Evolutionary conservation across 352 stramenopile species (phyloP).

Genomic region (Plasmopara halstedii): DNA sequence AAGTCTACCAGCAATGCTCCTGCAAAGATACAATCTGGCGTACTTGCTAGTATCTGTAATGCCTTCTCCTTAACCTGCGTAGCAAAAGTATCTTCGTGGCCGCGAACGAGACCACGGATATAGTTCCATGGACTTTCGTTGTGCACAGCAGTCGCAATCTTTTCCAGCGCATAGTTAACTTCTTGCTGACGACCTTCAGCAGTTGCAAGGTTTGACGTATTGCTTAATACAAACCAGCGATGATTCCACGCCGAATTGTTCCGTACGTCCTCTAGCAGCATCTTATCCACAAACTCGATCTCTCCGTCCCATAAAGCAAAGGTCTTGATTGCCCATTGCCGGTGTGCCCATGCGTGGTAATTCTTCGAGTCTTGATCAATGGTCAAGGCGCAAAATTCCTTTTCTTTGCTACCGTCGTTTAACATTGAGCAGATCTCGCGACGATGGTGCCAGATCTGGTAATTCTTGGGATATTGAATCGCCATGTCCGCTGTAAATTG

Average conservation of each 20-base stretch:
- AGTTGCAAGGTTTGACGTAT: slow-evolving; percentile 32
- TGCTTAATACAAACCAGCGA: slow-evolving; percentile 77
- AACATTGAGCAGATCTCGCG: slow-evolving; percentile 87
- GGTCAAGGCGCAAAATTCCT: slow-evolving; percentile 89
- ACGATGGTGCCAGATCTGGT: slow-evolving; percentile 99
- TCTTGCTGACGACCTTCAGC: slow-evolving; percentile 44
- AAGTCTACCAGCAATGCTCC: slow-evolving; percentile 69
- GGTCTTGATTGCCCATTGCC: slow-evolving; percentile 90
- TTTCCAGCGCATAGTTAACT: slow-evolving; percentile 63
- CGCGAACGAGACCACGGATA: slow-evolving; percentile 58
- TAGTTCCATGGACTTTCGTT: slow-evolving; percentile 93
- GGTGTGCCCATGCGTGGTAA: slow-evolving; percentile 98
- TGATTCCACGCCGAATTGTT: slow-evolving; percentile 96
- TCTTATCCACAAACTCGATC: slow-evolving; percentile 83
- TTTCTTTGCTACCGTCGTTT: slow-evolving; percentile 79
- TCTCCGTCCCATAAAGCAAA: slow-evolving; percentile 90
- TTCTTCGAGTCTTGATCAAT: slow-evolving; percentile 96
- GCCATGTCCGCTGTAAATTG: slow-evolving; percentile 81
- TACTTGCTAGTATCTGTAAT: slow-evolving; percentile 24
- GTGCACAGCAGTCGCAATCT: slow-evolving; percentile 62
- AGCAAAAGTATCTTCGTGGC: slow-evolving; percentile 39
- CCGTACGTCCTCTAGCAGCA: slow-evolving; percentile 89
- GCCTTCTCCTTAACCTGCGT: slow-evolving; percentile 35
- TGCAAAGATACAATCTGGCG: slow-evolving; percentile 62
- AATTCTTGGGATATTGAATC: slow-evolving; percentile 97